Conservation (phyloP, 2,329 filamentous ascomycete species). For the Bipolaris sorokiniana region DNA sequence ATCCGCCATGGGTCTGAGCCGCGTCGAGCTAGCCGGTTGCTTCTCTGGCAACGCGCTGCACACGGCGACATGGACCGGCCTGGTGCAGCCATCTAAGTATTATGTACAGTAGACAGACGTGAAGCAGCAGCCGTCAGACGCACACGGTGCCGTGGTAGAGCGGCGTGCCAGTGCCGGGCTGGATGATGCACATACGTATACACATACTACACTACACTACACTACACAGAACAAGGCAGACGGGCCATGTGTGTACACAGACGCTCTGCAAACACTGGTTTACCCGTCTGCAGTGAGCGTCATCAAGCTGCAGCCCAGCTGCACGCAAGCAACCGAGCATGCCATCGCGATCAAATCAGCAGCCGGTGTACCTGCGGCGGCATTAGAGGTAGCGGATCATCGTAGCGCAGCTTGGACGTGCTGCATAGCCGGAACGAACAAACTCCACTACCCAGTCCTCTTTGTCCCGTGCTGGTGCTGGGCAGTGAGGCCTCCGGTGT, state of each 20-base stretch:
- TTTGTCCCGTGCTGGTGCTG: slow-evolving; percentile 31
- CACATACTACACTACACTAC: too few relatives aligned
- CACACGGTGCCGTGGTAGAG: slow-evolving; percentile 6
- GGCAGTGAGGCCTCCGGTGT: slow-evolving; percentile 34
- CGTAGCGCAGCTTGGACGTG: slow-evolving; percentile 26
- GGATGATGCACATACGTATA: not conserved
- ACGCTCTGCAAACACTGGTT: slow-evolving; percentile 19
- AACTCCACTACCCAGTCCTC: slow-evolving; percentile 22
- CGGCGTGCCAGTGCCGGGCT: not conserved
- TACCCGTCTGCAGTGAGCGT: slow-evolving; percentile 9
- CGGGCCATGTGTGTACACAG: too few relatives aligned
- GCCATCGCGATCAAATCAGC: slow-evolving; percentile 21
- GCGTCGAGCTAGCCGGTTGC: slow-evolving; percentile 27
- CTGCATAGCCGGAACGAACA: slow-evolving; percentile 28
- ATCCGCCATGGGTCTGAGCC: slow-evolving; percentile 26
- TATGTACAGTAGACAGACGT: not conserved
- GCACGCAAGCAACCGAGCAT: slow-evolving; percentile 6
- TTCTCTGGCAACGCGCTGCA: slow-evolving; percentile 32
- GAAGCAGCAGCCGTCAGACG: slow-evolving; percentile 26
- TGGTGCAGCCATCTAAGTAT: slow-evolving; percentile 14
- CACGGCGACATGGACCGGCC: slow-evolving; percentile 20
- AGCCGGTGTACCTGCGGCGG: slow-evolving; percentile 22
- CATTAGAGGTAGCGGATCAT: slow-evolving; percentile 29
- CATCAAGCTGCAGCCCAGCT: slow-evolving; percentile 18
- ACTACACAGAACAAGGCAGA: not conserved